Evolutionary conservation across 495 filamentous ascomycete genomes (phyloP).

Genomic region (Trichoderma gamsii): DNA sequence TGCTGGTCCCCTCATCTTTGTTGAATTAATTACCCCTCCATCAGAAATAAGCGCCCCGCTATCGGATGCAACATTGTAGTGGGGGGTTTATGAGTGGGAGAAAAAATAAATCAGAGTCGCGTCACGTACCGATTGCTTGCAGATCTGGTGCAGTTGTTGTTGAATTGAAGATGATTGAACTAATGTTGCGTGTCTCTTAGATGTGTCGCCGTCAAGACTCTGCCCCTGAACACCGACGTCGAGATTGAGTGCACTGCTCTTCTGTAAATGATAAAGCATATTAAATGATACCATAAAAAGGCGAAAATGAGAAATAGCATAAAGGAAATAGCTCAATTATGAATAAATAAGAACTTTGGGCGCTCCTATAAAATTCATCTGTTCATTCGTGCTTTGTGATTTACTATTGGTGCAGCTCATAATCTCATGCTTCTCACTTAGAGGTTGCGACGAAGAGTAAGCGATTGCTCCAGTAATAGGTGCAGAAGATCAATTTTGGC

Average conservation of each 20-base stretch:
- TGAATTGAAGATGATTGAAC: background rate
- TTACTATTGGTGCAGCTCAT: background rate
- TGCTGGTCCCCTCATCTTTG: background rate
- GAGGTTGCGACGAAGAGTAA: background rate
- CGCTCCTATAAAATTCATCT: background rate
- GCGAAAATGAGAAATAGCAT: background rate
- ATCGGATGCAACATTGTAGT: constrained; percentile 10
- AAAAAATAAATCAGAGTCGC: background rate
- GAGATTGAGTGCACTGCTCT: constrained; percentile 64
- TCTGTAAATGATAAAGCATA: constrained; percentile 6
- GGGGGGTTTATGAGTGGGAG: background rate
- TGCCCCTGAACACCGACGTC: constrained; percentile 61
- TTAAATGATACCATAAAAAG: background rate
- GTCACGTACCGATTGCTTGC: background rate
- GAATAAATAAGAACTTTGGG: background rate
- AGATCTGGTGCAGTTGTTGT: background rate
- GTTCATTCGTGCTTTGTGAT: background rate
- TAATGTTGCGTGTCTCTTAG: constrained; percentile 39
- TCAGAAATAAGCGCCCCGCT: background rate
- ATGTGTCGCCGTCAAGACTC: constrained; percentile 61
- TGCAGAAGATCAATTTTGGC: background rate
- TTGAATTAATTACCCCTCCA: background rate
- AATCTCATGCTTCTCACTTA: background rate
- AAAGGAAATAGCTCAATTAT: background rate
- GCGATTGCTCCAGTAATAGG: background rate